Evolutionary conservation across 805 yeast genomes (phyloP).

Genomic region (Starmerella powellii): DNA sequence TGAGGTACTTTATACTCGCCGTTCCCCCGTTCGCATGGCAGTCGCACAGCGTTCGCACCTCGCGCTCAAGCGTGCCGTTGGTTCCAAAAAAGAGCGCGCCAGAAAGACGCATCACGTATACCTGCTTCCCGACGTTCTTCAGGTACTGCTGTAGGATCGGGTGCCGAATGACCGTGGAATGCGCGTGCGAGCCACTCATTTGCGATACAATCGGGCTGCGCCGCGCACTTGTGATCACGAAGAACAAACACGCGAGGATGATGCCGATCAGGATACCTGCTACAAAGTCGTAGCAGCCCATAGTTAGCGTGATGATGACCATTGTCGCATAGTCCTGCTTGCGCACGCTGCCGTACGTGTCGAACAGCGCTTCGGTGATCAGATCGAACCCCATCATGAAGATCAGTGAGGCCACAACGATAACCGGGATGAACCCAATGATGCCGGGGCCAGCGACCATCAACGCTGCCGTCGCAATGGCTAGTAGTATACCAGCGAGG

Average conservation of each 20-base stretch:
- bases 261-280: slow-evolving; percentile 85
- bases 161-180: slow-evolving; percentile 86
- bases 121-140: slow-evolving; percentile 77
- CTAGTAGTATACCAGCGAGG: slow-evolving; percentile 79
- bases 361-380: slow-evolving; percentile 71
- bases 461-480: slow-evolving; percentile 63
- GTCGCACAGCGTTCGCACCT: slow-evolving; percentile 38
- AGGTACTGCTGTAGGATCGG: slow-evolving; percentile 78
- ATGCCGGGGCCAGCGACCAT: slow-evolving; percentile 84
- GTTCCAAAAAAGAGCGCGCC: slow-evolving; percentile 93
- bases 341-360: slow-evolving; percentile 66
- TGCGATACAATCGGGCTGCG: slow-evolving; percentile 70
- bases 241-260: slow-evolving; percentile 82
- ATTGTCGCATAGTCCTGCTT: slow-evolving; percentile 76
- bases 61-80: slow-evolving; percentile 77
- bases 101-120: slow-evolving; percentile 71
- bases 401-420: slow-evolving; percentile 89
- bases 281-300: slow-evolving; percentile 95
- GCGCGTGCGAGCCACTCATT: slow-evolving; percentile 76
- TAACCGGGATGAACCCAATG: slow-evolving; percentile 88
- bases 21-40: slow-evolving; percentile 42
- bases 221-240: slow-evolving; percentile 83
- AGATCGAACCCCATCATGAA: slow-evolving; percentile 85
- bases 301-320: slow-evolving; percentile 71
- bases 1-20: slow-evolving; percentile 62